Conservation (phyloP, 2,329 filamentous ascomycete genomes). For the Ophiocordyceps sinensis region DNA sequence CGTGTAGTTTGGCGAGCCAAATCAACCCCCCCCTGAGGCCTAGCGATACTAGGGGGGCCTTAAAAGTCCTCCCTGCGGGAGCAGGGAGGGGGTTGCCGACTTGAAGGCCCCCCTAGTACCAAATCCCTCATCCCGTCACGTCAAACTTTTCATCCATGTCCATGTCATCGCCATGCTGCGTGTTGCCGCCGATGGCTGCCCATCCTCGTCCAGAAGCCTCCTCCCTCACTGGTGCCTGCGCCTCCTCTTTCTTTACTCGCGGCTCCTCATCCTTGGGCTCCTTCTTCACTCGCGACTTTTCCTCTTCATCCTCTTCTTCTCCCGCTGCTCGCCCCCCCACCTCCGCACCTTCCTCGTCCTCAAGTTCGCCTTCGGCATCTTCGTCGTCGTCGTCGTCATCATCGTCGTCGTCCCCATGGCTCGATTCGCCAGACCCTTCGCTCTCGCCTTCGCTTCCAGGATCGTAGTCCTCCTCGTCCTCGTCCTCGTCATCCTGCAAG, state of each 20-base stretch:
- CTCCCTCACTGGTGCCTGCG: slow-evolving; percentile 2
- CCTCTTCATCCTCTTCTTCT: slow-evolving; percentile 7
- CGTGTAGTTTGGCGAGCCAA: too few species aligned
- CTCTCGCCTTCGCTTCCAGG: slow-evolving; percentile 46
- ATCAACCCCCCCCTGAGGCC: too few species aligned
- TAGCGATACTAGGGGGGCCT: too few species aligned
- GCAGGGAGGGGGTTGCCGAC: too few species aligned
- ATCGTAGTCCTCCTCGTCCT: slow-evolving; percentile 53
- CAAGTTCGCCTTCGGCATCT: slow-evolving; percentile 24
- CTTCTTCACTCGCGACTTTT: slow-evolving; percentile 6
- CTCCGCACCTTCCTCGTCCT: slow-evolving; percentile 19
- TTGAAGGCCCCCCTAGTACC: too few species aligned
- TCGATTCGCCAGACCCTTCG: slow-evolving; percentile 37
- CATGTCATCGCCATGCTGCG: slow-evolving; percentile 11
- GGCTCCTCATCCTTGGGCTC: slow-evolving; percentile 3
- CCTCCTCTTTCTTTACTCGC: slow-evolving; percentile 4
- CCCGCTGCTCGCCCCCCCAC: slow-evolving; percentile 8
- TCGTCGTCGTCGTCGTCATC: slow-evolving; percentile 30
- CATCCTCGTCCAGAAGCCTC: slow-evolving; percentile 14
- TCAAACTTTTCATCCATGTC: slow-evolving; percentile 20
- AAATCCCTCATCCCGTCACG: slow-evolving; percentile 8
- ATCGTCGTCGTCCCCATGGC: slow-evolving; percentile 38
- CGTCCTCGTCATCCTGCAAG: slow-evolving; percentile 46
- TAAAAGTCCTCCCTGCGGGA: too few species aligned
- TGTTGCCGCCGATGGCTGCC: slow-evolving; percentile 14